Base-by-base conservation (phyloP, 164 flowering plant genomes). In the Tinospora cordifolia region DNA sequence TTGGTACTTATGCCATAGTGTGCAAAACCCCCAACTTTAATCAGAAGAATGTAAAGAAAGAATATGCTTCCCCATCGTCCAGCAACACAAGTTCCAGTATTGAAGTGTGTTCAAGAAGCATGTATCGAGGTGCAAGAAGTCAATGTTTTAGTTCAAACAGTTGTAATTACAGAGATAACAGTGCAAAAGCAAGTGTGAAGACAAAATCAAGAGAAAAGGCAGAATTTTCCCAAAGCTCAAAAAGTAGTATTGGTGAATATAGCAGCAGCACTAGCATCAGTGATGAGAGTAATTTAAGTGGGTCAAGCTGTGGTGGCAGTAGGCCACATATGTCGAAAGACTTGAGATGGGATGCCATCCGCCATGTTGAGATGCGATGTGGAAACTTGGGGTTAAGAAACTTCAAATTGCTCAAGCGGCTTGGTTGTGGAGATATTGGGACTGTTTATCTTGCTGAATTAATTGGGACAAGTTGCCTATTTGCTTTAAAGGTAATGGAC, bases 301-400 rank as follows among this genome's bases (percentile, higher is more conserved):
- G 88, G 38, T 86, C 96, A 41, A 84, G 83, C 77, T 80, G 84
- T 63, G 73, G 84, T 79, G 89, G 90, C 62, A 76, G 74, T 76
- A 81, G 97, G 78, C 97, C 97, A 17, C 97, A 93, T 79, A 93
- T 88, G 97, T 91, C 97, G 62, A 91, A 84, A 69, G 96, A 91
- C 78, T 74, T 78, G 76, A 87, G 88, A 79, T 91, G 96, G 98
- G 88, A 88, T 70, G 94, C 91, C 44, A 83, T 93, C 71, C 85
- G 62, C 65, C 71, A 39, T 72, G 79, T 84, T 67, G 85, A 83
- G 75, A 80, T 77, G 81, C 85, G 83, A 68, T 81, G 87, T 75
- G 89, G 87, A 19, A 75, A 59, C 75, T 60, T 93, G 66, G 76
- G 86, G 71, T 68, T 87, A 78, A 83, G 75, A 71, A 84, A 88